Base-by-base conservation (phyloP, 352 stramenopile species). In the Phytophthora cryptogea region DNA sequence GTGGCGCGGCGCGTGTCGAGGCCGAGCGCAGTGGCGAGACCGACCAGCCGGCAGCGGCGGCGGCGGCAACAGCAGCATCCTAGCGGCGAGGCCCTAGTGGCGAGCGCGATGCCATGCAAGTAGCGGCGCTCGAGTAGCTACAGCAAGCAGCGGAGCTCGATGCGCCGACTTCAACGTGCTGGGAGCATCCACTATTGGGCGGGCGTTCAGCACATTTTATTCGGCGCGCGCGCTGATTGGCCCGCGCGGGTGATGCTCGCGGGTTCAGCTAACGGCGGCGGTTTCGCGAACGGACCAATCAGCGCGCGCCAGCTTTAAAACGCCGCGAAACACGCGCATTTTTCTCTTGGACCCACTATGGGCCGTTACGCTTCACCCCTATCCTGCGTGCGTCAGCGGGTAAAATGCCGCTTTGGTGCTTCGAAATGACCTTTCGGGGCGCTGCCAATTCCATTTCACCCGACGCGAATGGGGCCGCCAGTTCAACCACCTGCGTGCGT, bases 131-230 rank as follows among this genome's bases (percentile, higher is more conserved):
- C 20, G 20, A 23, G 20, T 23, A 23, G 20, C 20, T 23, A 3
- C 20, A 23, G n/a, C n/a, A n/a, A n/a, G n/a, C n/a, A n/a, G 20
- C 20, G 20, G 20, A 23, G 20, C 20, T 2, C 20, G 20, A 23
- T 23, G 20, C 20, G 20, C 20, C 20, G 20, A 66, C 52, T 63
- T 54, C 40, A 55, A 68, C 32, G 32, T 63, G n/a, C 5, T 23
- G 16, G 20, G 10, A 23, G 45, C 51, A 63, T 32, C 46, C 44
- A 31, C 47, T 33, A 20, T 17, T 27, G 36, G 46, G 59, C 53
- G 51, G 33, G 37, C 11, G 13, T 50, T 68, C 59, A 68, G 54
- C 26, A 23, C 30, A n/a, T 65, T 71, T 74, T 74, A 71, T 62
- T 17, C 8, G 13, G 8, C 8, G 23, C 36, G 28, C 35, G 13